Evolutionary conservation across 176 grass and related monocot species (phyloP), one percentile per base, ranked within the genome.

Genomic region (Alopecurus myosuroides): DNA sequence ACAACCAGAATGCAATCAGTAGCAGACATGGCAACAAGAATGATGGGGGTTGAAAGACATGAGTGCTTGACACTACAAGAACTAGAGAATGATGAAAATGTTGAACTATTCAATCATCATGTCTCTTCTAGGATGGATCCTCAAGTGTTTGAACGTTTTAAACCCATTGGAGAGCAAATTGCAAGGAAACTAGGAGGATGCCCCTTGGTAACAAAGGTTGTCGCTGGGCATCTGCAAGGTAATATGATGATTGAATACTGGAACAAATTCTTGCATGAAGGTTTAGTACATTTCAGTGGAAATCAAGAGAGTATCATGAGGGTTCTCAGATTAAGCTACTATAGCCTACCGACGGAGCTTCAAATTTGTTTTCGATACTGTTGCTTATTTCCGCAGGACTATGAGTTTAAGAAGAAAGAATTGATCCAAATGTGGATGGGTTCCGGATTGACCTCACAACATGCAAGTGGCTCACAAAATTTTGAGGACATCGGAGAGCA

Each of bases 1-100:
- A 91, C 89, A 60, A 91, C 85, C 18, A 35, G 85, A 36, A 70
- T 81, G 74, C 35, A 11, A 51, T 70, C 62, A 4, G 89, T 88
- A 18, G 85, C 83, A 23, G 35, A 76, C 57, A 81, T 70, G 28
- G 64, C 44, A 11, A 11, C 42, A 63, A 41, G 26, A 31, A 77
- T 76, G 8, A 82, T 82, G 26, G 18, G 56, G 28, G 26, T n/a
- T 28, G 12, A 25, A 60, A 39, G 36, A 39, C 5, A 6, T 7
- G 5, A 39, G 3, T 39, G 36, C 36, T 39, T 39, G 36, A 39
- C 36, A 39, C 3, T 39, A 7, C 36, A 4, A 39, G 36, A 6
- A 7, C 36, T 39, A 39, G 36, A 39, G 7, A 7, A 39, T 4
- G 7, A 53, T 0, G 62, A 74, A 2, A 86, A 78, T 44, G 20